Conservation (phyloP, 192 early-diverging fungal genomes). For the Coemansia pectinata region DNA sequence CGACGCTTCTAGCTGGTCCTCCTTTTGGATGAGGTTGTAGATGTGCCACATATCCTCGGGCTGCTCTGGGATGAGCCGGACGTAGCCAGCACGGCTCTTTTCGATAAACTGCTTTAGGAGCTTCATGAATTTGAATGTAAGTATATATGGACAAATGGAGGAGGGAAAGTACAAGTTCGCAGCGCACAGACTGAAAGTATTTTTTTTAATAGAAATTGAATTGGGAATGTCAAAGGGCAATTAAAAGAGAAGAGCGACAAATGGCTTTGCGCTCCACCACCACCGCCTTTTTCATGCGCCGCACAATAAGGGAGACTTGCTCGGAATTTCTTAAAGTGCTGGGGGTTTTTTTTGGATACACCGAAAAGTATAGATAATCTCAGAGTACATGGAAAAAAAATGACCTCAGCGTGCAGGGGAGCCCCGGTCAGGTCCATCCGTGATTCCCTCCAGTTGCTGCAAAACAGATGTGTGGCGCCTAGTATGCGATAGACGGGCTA, state of each 20-base stretch:
- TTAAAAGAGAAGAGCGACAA: background rate
- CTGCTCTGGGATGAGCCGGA: constrained; percentile 85
- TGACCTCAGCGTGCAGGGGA: background rate
- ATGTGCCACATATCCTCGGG: constrained; percentile 98
- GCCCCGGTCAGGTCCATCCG: background rate
- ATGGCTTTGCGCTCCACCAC: background rate
- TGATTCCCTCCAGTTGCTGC: background rate
- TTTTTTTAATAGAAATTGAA: background rate
- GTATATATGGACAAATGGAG: background rate
- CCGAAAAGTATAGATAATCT: background rate
- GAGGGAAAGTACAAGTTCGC: constrained; percentile 1
- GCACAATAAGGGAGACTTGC: background rate
- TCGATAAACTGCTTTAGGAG: constrained; percentile 69
- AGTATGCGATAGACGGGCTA: constrained; percentile 31
- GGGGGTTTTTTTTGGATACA: background rate
- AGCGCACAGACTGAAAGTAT: background rate
- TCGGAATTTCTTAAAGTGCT: background rate
- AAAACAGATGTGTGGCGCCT: background rate
- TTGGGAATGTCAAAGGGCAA: background rate
- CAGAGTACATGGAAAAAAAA: background rate
- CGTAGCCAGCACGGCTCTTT: constrained; percentile 77
- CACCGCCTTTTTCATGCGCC: background rate
- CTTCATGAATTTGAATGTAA: constrained; percentile 59
- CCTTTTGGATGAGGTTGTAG: constrained; percentile 82
- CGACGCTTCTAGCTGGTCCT: constrained; percentile 84